Conservation (phyloP, 495 filamentous ascomycete genomes). For the Oidiodendron maius region DNA sequence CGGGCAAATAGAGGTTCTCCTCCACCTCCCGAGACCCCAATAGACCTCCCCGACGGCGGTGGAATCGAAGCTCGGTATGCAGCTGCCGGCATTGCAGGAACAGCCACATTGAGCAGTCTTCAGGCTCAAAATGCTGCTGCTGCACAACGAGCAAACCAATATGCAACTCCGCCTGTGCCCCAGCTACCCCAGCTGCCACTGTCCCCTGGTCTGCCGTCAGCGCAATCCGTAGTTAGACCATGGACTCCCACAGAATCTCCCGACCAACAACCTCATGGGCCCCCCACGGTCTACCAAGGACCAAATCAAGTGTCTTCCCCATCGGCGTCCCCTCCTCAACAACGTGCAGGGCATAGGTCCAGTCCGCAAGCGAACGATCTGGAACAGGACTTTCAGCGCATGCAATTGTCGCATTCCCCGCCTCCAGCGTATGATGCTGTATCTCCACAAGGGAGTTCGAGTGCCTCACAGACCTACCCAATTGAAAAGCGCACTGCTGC, state of each 20-base stretch:
- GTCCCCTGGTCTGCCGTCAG: slow-evolving; percentile 26
- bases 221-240: slow-evolving; percentile 55
- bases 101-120: slow-evolving; percentile 69
- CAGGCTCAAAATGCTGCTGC: slow-evolving; percentile 82
- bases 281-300: slow-evolving; percentile 90
- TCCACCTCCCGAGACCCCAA: slow-evolving; percentile 92
- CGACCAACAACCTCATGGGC: slow-evolving; percentile 82
- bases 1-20: slow-evolving; percentile 88
- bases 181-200: slow-evolving; percentile 34
- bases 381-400: slow-evolving; percentile 81
- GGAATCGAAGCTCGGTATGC: slow-evolving; percentile 88
- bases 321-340: slow-evolving; percentile 25
- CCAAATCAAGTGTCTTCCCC: slow-evolving; percentile 47
- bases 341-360: slow-evolving; percentile 22
- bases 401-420: slow-evolving; percentile 77
- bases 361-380: slow-evolving; percentile 36
- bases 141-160: slow-evolving; percentile 68
- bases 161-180: slow-evolving; percentile 44
- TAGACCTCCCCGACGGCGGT: slow-evolving; percentile 65
- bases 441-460: slow-evolving; percentile 37
- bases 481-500: slow-evolving; percentile 55
- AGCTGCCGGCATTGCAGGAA: slow-evolving; percentile 80
- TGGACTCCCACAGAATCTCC: slow-evolving; percentile 97
- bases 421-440: slow-evolving; percentile 91
- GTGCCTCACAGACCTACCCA: slow-evolving; percentile 56